Conservation (phyloP, 2,329 filamentous ascomycete species). For the Cryoendolithus antarcticus region DNA sequence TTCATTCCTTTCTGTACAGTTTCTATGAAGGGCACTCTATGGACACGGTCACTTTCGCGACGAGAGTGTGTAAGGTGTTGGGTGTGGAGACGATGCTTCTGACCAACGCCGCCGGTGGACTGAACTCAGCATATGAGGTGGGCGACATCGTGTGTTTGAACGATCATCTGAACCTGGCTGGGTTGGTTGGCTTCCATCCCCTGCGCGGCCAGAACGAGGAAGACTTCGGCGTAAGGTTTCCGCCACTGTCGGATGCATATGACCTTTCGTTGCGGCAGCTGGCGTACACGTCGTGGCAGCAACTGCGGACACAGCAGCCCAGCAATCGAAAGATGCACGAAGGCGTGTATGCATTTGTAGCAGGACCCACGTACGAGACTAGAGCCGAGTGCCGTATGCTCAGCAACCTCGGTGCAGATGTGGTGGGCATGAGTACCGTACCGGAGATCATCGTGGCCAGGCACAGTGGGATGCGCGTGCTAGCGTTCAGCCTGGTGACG, state of each 20-base stretch:
- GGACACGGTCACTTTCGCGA: slow-evolving; percentile 50
- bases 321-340: slow-evolving; percentile 45
- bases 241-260: slow-evolving; percentile 53
- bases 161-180: slow-evolving; percentile 54
- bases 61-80: slow-evolving; percentile 50
- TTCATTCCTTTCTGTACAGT: slow-evolving; percentile 26
- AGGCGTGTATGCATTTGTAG: slow-evolving; percentile 54
- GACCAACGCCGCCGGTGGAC: slow-evolving; percentile 54
- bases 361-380: slow-evolving; percentile 54
- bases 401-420: slow-evolving; percentile 47
- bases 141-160: slow-evolving; percentile 55
- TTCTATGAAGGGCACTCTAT: slow-evolving; percentile 58
- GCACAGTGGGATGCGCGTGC: slow-evolving; percentile 49
- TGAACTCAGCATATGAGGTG: slow-evolving; percentile 51
- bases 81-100: slow-evolving; percentile 50
- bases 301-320: slow-evolving; percentile 30
- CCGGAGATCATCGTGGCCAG: slow-evolving; percentile 56
- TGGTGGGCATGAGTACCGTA: slow-evolving; percentile 61
- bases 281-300: slow-evolving; percentile 45
- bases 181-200: slow-evolving; percentile 48
- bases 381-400: slow-evolving; percentile 54
- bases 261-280: slow-evolving; percentile 47
- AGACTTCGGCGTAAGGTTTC: slow-evolving; percentile 51
- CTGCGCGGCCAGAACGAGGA: slow-evolving; percentile 51
- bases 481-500: slow-evolving; percentile 55